Percentiles rank a stretch among this genome's conserved stretches.
Evolutionary conservation across 352 stramenopile genomes (phyloP).

Genomic region (Pythium rishiriense): DNA sequence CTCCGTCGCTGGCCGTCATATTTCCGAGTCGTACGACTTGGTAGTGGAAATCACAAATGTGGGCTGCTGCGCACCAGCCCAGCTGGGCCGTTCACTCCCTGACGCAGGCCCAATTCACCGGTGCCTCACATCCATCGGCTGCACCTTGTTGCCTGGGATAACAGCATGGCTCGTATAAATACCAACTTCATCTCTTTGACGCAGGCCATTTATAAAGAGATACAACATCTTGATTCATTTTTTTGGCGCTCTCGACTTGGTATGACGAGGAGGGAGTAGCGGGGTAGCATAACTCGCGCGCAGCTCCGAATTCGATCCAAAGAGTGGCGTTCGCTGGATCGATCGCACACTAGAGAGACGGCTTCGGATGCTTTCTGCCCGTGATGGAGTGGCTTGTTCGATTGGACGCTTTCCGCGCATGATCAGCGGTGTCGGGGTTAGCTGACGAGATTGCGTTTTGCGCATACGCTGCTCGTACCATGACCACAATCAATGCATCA

Average conservation of each 20-base stretch:
- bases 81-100: neutral
- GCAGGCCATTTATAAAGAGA: slow-evolving; percentile 12
- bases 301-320: slow-evolving; percentile 66
- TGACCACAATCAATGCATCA: neutral
- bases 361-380: slow-evolving; percentile 42
- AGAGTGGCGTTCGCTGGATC: slow-evolving; percentile 42
- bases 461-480: slow-evolving; percentile 8
- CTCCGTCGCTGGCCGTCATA: slow-evolving; percentile 28
- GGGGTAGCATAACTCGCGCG: slow-evolving; percentile 79
- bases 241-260: slow-evolving; percentile 27
- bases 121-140: neutral
- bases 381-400: slow-evolving; percentile 23
- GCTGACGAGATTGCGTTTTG: slow-evolving; percentile 22
- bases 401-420: slow-evolving; percentile 32
- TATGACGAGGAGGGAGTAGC: slow-evolving; percentile 34
- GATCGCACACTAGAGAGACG: slow-evolving; percentile 57
- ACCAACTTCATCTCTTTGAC: slow-evolving; percentile 3
- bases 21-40: neutral
- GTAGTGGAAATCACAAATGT: too few species aligned
- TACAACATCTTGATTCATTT: slow-evolving; percentile 3
- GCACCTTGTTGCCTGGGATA: neutral
- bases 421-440: slow-evolving; percentile 22
- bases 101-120: neutral
- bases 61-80: neutral
- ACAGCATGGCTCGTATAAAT: slow-evolving; percentile 21